Evolutionary conservation across 306 rosid genomes (phyloP).

Genomic region (Arachis stenosperma): DNA sequence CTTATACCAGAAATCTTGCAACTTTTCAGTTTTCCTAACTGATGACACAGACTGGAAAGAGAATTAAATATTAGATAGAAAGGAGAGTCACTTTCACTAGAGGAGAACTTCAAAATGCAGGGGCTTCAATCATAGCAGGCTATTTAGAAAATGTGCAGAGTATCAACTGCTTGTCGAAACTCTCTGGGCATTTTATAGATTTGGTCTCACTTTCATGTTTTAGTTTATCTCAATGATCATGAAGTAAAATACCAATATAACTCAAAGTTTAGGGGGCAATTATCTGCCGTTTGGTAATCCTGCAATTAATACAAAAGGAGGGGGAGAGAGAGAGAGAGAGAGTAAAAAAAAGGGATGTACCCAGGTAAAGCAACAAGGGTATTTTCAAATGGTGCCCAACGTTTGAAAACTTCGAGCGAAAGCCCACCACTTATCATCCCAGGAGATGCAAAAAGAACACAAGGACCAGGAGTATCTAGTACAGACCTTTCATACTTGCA

Average conservation of each 20-base stretch:
- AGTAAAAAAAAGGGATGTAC: constrained; percentile 44
- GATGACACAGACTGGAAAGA: background rate
- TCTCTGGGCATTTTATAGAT: background rate
- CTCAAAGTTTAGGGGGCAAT: background rate
- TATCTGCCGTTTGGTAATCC: constrained; percentile 22
- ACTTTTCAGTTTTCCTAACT: constrained; percentile 10
- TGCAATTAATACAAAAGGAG: constrained; percentile 22
- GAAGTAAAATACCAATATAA: no score
- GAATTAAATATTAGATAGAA: background rate
- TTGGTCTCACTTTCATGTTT: no score
- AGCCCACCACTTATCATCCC: constrained; percentile 93
- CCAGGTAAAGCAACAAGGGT: constrained; percentile 87
- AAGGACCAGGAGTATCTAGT: constrained; percentile 87
- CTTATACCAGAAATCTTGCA: background rate
- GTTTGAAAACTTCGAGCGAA: constrained; percentile 92
- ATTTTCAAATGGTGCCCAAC: constrained; percentile 85
- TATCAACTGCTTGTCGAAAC: background rate
- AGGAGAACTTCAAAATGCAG: background rate
- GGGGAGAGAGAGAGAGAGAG: background rate
- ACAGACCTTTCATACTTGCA: constrained; percentile 79
- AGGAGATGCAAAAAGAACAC: constrained; percentile 98
- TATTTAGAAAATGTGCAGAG: background rate
- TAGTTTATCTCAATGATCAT: no score
- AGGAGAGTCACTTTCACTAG: background rate
- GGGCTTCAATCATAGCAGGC: background rate